These are phyloP conservation scores for Paraconiothyrium brasiliense DNA, from an alignment of 2,329 filamentous ascomycete species.

Conservation along the genomic window DNA sequence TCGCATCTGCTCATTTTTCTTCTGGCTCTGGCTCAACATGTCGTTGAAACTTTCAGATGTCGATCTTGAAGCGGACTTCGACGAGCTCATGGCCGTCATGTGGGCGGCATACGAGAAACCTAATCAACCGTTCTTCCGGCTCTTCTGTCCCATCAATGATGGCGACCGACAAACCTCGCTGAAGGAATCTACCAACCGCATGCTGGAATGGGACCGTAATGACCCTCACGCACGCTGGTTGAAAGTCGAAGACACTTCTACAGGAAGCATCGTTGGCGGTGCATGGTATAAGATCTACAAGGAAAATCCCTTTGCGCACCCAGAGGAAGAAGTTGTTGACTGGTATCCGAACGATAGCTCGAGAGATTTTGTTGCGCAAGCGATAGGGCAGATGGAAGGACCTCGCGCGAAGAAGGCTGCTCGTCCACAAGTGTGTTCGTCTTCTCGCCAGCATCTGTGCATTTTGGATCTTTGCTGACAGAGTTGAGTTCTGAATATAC, in stretches of 20 bases:
- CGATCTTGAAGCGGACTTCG: conserved; percentile 19
- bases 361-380: conserved; percentile 14
- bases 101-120: conserved; percentile 19
- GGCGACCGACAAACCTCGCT: conserved; percentile 8
- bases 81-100: conserved; percentile 18
- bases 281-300: conserved; percentile 43
- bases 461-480: neutral
- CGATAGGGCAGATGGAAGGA: conserved; percentile 11
- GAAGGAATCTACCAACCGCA: conserved; percentile 1
- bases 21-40: conserved; percentile 16
- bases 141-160: conserved; percentile 1
- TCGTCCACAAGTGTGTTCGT: conserved; percentile 10
- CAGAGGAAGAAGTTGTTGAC: conserved; percentile 21
- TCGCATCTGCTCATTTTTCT: no score
- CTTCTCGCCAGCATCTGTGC: no score
- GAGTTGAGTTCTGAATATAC: conserved; percentile 40
- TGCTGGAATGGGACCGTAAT: conserved; percentile 14
- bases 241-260: conserved; percentile 35
- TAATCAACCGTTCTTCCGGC: conserved; percentile 18
- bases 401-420: neutral
- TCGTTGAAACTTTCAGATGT: conserved; percentile 14
- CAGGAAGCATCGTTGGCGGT: conserved; percentile 37
- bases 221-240: conserved; percentile 41
- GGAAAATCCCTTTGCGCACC: conserved; percentile 22
- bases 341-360: conserved; percentile 20